Evolutionary conservation across 1,284 basidiomycete genomes (phyloP).

Genomic region (Irpex sp.): DNA sequence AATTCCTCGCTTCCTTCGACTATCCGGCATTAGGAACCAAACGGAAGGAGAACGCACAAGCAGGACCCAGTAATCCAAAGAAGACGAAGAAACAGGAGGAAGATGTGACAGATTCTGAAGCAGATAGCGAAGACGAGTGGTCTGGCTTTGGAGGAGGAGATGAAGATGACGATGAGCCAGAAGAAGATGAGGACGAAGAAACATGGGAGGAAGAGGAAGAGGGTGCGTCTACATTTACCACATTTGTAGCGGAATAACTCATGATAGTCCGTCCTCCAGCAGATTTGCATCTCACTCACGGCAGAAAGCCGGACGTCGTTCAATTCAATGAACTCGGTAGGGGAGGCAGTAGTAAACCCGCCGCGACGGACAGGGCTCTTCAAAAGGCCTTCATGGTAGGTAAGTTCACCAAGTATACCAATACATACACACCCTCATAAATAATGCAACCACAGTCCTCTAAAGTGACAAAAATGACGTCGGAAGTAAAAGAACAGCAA

Average conservation of each 20-base stretch:
- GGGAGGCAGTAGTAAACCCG: constrained; percentile 14
- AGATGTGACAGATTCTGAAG: constrained; percentile 9
- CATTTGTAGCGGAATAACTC: too few relatives aligned
- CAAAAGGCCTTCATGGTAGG: constrained; percentile 71
- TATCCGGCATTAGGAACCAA: constrained; percentile 21
- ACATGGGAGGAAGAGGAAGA: not conserved
- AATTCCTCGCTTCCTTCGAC: constrained; percentile 54
- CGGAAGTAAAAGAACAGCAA: constrained; percentile 24
- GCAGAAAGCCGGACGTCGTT: constrained; percentile 37
- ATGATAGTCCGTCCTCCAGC: not conserved
- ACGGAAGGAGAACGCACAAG: constrained; percentile 15
- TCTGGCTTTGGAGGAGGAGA: constrained; percentile 18
- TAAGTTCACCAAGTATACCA: constrained; percentile 8
- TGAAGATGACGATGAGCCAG: constrained; percentile 15
- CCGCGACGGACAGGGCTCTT: constrained; percentile 30
- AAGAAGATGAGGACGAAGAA: not conserved
- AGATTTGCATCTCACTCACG: not conserved
- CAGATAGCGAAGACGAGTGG: constrained; percentile 37
- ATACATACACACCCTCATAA: not conserved
- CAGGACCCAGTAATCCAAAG: not conserved
- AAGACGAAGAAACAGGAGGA: constrained; percentile 6
- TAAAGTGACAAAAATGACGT: constrained; percentile 57
- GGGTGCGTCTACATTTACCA: not conserved
- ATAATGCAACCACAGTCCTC: constrained; percentile 49
- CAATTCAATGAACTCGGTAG: constrained; percentile 46